Percentiles rank a stretch among this genome's conserved stretches.
phyloP scores from a whole-genome alignment of 2,329 filamentous ascomycete genomes.

The Talaromyces sp. region DNA sequence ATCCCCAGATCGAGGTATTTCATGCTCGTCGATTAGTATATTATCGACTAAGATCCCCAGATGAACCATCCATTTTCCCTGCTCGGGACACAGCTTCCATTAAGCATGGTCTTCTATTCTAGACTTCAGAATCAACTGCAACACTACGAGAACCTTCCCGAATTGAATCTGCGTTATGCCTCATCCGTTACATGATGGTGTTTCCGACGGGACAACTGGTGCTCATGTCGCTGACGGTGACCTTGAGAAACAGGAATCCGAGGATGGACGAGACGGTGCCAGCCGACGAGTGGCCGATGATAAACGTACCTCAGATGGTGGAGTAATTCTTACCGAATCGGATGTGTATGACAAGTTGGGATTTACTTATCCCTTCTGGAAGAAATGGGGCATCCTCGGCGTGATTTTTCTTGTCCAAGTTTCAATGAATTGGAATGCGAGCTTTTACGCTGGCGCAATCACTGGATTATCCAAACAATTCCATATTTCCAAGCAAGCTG shows the following conservation, averaged over 20 bases:
- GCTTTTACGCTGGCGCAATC: conserved; percentile 67
- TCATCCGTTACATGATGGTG: conserved; percentile 16
- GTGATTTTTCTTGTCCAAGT: conserved; percentile 69
- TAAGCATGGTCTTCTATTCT: conserved; percentile 16
- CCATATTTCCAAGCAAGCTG: conserved; percentile 62
- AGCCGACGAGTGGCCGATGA: conserved; percentile 7
- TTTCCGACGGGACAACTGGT: conserved; percentile 12
- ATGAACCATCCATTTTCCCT: neutral
- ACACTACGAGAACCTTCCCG: neutral
- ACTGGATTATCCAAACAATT: conserved; percentile 63
- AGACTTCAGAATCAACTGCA: neutral
- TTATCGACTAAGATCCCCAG: conserved; percentile 12
- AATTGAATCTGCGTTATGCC: conserved; percentile 14
- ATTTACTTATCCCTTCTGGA: conserved; percentile 57
- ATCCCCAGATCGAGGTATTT: conserved; percentile 12
- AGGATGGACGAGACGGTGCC: conserved; percentile 9
- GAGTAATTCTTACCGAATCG: conserved; percentile 45
- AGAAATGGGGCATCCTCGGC: conserved; percentile 67
- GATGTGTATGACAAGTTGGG: conserved; percentile 65
- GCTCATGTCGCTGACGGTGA: conserved; percentile 16
- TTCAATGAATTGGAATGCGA: conserved; percentile 76
- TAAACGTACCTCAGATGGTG: conserved; percentile 24
- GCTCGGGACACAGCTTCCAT: neutral
- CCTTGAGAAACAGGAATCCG: conserved; percentile 16
- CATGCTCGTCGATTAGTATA: conserved; percentile 3